A percentile compares a stretch with the other conserved stretches of the same genome.
Conservation (phyloP, 2,329 filamentous ascomycete genomes). For the Epicoccum nigrum region DNA sequence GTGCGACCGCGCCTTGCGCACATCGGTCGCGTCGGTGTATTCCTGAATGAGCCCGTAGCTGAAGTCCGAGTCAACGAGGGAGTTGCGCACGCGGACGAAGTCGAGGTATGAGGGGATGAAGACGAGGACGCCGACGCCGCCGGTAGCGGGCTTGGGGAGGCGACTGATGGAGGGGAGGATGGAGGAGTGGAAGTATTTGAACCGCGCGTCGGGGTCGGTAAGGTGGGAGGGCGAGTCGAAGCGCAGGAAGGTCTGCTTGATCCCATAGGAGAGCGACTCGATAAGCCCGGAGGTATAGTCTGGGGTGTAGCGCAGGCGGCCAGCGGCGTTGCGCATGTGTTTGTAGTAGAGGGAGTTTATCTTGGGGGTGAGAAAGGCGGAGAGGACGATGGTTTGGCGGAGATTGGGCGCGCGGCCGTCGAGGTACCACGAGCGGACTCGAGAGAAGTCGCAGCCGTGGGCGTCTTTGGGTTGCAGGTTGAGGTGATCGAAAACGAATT, state of each 20-base stretch:
- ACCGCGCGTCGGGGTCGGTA: conserved; percentile 83
- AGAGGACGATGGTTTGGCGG: conserved; percentile 83
- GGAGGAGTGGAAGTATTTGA: conserved; percentile 86
- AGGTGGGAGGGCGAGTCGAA: conserved; percentile 75
- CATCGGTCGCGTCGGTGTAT: conserved; percentile 79
- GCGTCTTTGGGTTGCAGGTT: conserved; percentile 89
- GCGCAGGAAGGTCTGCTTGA: conserved; percentile 87
- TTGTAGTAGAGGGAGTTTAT: conserved; percentile 78
- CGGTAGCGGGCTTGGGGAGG: conserved; percentile 64
- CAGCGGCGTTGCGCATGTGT: conserved; percentile 79
- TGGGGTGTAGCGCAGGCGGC: conserved; percentile 73
- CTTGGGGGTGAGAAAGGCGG: conserved; percentile 86
- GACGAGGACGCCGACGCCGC: conserved; percentile 71
- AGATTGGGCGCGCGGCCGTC: conserved; percentile 80
- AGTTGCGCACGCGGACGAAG: conserved; percentile 91
- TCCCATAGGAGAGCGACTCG: conserved; percentile 68
- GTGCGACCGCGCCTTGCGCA: conserved; percentile 82
- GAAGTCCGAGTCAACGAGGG: conserved; percentile 76
- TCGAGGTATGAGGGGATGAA: conserved; percentile 95
- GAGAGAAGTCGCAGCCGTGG: conserved; percentile 91
- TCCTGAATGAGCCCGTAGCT: conserved; percentile 87
- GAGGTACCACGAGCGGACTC: conserved; percentile 91
- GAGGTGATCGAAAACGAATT: conserved; percentile 88
- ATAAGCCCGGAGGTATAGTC: conserved; percentile 75
- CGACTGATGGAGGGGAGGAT: conserved; percentile 77